Evolutionary conservation across 306 rosid genomes (phyloP), one percentile per base, ranked within the genome.

Genomic region (Vicia sativa): DNA sequence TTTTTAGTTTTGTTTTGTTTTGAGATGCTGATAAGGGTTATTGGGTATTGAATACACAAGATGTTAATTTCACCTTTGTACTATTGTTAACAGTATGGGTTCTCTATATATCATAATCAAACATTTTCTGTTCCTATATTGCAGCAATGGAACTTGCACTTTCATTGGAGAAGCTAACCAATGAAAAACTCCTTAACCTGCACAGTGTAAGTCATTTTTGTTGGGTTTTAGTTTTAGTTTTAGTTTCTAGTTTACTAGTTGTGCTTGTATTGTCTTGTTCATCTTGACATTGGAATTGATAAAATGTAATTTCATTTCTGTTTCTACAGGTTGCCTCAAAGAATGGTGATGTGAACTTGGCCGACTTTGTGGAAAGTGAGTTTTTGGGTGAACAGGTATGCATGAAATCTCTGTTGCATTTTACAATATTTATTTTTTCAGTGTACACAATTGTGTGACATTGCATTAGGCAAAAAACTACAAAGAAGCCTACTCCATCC

Each of bases 71-170:
- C 73, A 25, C 28, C n/a, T 26, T 42, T 42, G 38, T 44, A 7
- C 62, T 23, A 46, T n/a, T 58, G 58, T 2, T 55, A 18, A 41
- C 11, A 15, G 14, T 11, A 2, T 35, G 65, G 16, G 23, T 35
- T 61, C 4, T 9, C 18, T 15, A 13, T 31, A 7, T 26, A 13
- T 18, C 4, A 25, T 57, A 62, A 7, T 31, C 37, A 19, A 72
- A 14, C 56, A 13, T 39, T 13, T 28, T 34, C 0, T 39, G 12
- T 10, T 6, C 44, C 11, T 26, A 28, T 34, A 11, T 44, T 74
- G 64, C 83, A 95, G 99, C 97, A 21, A 95, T 88, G 99, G 99
- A 95, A 74, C 97, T 95, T 3, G 92, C 91, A 14, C 53, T 95
- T 11, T 90, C 99, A 25, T 78, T 95, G 57, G 99, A 95, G 84